Evolutionary conservation across 257 asterid genomes (phyloP), one percentile per base, ranked within the genome.

Genomic region (Capsicum chinense): DNA sequence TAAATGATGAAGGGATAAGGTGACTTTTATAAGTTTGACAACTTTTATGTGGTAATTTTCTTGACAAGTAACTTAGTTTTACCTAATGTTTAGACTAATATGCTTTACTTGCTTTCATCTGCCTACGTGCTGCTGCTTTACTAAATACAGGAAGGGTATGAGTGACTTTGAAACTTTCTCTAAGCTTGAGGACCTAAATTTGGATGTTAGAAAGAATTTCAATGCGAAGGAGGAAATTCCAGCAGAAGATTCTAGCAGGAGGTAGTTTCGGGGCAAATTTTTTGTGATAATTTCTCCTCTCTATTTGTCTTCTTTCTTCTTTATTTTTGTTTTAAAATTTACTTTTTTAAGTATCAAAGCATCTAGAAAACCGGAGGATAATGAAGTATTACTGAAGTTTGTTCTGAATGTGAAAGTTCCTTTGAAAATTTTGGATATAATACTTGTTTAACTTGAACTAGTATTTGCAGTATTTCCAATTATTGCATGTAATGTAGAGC

Each of bases 101-200:
- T 82, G 79, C 58, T 82, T 68, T 66, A 33, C 19, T 66, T 70
- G 67, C 56, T 56, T 83, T 83, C 54, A 9, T 67, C 79, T 80
- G 80, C 83, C 70, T 42, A 83, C 70, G 59, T 67, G 79, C 47
- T 81, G 78, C 87, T 54, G 80, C 89, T 78, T 88, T 84, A 88
- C 57, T 84, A 87, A 91, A 84, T 89, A 85, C 90, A 91, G 95
- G 95, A 92, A 90, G 86, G 79, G 85, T 88, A 87, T 84, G 86
- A 91, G 91, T 88, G 94, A 93, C 88, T 83, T 90, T 85, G 99
- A 92, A 91, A 90, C 95, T 85, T 94, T 91, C 90, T 92, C 94
- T 93, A 94, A 92, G 94, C 96, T 94, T 79, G 97, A 87, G 92
- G 95, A 89, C 88, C 91, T 95, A 85, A 92, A 94, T 89, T 91